These are phyloP conservation scores for Acacia confusa DNA, from an alignment of 306 rosid genomes.

Conservation along the genomic window DNA sequence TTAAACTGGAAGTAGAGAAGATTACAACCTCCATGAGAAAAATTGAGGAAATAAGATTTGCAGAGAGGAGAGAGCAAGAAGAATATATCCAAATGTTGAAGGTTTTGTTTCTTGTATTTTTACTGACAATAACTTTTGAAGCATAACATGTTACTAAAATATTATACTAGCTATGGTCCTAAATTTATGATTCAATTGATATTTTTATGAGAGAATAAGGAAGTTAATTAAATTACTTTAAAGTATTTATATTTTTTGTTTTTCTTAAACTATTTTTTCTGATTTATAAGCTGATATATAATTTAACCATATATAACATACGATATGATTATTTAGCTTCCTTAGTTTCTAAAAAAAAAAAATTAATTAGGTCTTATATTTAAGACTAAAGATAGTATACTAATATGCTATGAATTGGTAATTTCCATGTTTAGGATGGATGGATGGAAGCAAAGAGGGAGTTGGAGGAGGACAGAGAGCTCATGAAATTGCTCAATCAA, in stretches of 20 bases:
- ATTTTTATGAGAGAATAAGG: rapidly evolving
- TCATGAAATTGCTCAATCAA: neutral
- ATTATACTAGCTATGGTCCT: no score
- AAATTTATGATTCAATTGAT: no score
- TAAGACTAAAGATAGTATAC: no score
- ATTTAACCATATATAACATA: no score
- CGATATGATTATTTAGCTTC: no score
- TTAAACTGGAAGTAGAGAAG: neutral
- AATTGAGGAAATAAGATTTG: neutral
- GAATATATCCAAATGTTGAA: neutral
- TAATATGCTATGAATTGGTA: no score
- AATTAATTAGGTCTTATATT: no score
- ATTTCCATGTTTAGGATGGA: neutral
- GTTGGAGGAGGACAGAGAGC: neutral
- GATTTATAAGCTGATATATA: no score
- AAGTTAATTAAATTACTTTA: no score
- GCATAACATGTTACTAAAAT: neutral
- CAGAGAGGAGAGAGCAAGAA: neutral
- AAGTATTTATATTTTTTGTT: no score
- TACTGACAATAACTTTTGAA: neutral
- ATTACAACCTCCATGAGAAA: neutral
- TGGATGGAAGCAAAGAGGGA: neutral
- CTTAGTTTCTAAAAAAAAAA: no score
- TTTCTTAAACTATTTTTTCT: no score
- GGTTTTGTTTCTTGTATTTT: neutral